Conservation (phyloP, 768 basidiomycete genomes). For the Kockovaella imperatae region DNA sequence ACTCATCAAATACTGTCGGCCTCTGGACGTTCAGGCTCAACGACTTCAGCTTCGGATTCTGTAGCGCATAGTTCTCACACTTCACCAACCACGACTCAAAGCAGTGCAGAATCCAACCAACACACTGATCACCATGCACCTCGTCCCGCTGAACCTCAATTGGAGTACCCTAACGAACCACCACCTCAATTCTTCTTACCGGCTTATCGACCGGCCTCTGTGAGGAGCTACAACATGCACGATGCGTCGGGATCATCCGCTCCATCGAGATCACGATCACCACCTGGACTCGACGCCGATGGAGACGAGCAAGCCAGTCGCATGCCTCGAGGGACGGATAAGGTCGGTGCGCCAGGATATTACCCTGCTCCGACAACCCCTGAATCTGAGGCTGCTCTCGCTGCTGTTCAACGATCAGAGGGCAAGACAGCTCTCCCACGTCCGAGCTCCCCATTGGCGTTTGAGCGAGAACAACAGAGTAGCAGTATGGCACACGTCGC, state of each 20-base stretch:
- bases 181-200: slow-evolving; percentile 29
- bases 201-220: slow-evolving; percentile 38
- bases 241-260: slow-evolving; percentile 1
- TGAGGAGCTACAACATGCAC: slow-evolving; percentile 8
- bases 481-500: slow-evolving; percentile 31
- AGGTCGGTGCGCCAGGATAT: slow-evolving; percentile 33
- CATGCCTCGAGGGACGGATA: slow-evolving; percentile 13
- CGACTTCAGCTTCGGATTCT: too few relatives aligned
- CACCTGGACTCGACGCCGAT: not conserved
- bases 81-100: too few relatives aligned
- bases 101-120: too few relatives aligned
- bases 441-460: too few relatives aligned
- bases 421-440: slow-evolving; percentile 15
- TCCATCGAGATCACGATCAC: not conserved
- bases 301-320: not conserved
- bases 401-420: slow-evolving; percentile 26
- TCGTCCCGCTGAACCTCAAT: not conserved
- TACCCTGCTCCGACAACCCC: slow-evolving; percentile 42
- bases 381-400: slow-evolving; percentile 38
- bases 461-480: slow-evolving; percentile 9
- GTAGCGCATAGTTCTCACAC: too few relatives aligned
- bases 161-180: too few relatives aligned
- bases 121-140: not conserved
- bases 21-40: too few relatives aligned
- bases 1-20: too few relatives aligned